Conservation (phyloP, 2,329 filamentous ascomycete species). For the Cercospora canescens region DNA sequence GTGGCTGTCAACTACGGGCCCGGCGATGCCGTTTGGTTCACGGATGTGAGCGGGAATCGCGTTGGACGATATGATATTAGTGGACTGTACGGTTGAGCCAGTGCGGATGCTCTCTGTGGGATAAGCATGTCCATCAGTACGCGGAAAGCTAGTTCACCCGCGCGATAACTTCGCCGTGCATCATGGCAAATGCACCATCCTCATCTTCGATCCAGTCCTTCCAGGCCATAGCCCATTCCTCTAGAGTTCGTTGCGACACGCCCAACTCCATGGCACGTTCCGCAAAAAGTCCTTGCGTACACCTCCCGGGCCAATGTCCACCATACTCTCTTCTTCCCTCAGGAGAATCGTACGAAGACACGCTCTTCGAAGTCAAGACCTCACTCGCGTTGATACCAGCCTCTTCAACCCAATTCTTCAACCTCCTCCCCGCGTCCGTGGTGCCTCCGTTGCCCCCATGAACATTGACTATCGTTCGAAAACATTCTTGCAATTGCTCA, state of each 20-base stretch:
- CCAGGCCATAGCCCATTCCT: constrained; percentile 25
- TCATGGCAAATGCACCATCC: constrained; percentile 23
- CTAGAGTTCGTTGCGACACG: constrained; percentile 11
- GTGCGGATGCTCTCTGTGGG: no score
- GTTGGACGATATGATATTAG: constrained; percentile 18
- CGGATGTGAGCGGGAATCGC: constrained; percentile 16
- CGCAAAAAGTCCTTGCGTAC: constrained; percentile 23
- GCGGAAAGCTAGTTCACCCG: not conserved
- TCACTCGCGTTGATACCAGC: constrained; percentile 10
- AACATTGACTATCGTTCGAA: constrained; percentile 17
- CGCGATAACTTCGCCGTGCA: constrained; percentile 23
- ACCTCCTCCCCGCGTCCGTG: constrained; percentile 18
- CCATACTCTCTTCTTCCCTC: constrained; percentile 23
- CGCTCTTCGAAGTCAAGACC: constrained; percentile 11
- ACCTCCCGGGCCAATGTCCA: constrained; percentile 26
- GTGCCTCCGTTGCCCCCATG: constrained; percentile 19
- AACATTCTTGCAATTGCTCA: constrained; percentile 22
- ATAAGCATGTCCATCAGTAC: not conserved
- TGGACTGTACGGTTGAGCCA: constrained; percentile 6
- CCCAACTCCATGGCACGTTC: constrained; percentile 23
- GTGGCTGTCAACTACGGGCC: constrained; percentile 26
- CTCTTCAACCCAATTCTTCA: constrained; percentile 15
- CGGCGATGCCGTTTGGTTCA: constrained; percentile 23
- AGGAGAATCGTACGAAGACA: constrained; percentile 16
- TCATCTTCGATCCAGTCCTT: constrained; percentile 23